Evolutionary conservation across 345 rosid species (phyloP), one percentile per base, ranked within the genome.

Genomic region (Populus nigra): DNA sequence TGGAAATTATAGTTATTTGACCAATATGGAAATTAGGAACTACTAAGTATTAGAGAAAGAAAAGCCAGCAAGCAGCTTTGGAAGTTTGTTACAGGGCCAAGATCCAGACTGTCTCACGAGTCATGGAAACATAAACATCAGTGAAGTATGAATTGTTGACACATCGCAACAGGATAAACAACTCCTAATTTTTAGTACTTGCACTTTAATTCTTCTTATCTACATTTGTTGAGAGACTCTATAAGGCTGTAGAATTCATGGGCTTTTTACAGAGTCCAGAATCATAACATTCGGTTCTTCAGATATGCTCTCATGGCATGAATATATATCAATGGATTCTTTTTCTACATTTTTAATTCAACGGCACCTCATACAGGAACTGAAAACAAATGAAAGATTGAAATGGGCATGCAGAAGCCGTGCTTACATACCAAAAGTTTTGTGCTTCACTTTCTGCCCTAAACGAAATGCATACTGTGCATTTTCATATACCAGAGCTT

Each of bases 381-480:
- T 13, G 66, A 25, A 65, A 69, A 36, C 5, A 70, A 50, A 33
- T 13, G 25, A 73, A 77, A 68, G 41, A 55, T 23, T 68, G 18
- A 41, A 77, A 70, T 38, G 61, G 73, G 55, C 41, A 68, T 55
- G 65, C 29, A 15, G 49, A 75, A 77, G 75, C 67, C 62, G 69
- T 18, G 65, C 18, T 35, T 62, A 35, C 41, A 59, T 91, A 93
- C 99, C 98, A 71, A 85, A 93, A 72, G 73, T 39, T 85, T 89
- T 93, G 83, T 93, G 99, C 82, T 69, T 88, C 87, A 91, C 90
- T 89, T 90, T 93, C 88, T 95, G 99, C 63, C 99, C 99, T 79
- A 95, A 84, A 36, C 96, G 97, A 82, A 91, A 92, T n/a, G 88
- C 90, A 85, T 89, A 95, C 68, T 88, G 81, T 11, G 91, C 91